Conservation (phyloP, 257 asterid species). For the Lantana camara region DNA sequence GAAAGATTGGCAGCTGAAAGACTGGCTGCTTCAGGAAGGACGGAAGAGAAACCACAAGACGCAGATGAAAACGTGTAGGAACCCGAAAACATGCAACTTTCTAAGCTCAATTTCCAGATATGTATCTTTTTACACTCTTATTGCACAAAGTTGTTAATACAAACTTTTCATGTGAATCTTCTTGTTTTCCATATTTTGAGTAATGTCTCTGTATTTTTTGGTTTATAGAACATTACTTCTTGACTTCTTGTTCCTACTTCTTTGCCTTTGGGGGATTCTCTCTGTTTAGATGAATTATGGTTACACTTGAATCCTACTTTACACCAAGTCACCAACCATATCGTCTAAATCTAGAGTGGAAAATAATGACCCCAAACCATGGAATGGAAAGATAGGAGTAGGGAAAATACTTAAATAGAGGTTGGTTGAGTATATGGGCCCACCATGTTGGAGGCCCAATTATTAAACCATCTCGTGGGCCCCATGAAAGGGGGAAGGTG, state of each 20-base stretch:
- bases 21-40: constrained; percentile 54
- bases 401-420: background rate
- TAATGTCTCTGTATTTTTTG: background rate
- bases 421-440: constrained; percentile 23
- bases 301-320: background rate
- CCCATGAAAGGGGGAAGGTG: constrained; percentile 22
- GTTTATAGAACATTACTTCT: background rate
- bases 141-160: constrained; percentile 33
- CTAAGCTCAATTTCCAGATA: constrained; percentile 31
- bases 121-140: constrained; percentile 30
- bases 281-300: background rate
- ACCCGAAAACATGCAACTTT: constrained; percentile 24
- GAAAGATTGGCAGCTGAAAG: constrained; percentile 87
- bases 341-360: background rate
- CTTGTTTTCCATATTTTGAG: constrained; percentile 22
- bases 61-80: constrained; percentile 66
- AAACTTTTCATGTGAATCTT: constrained; percentile 14
- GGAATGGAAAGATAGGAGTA: background rate
- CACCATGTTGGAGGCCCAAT: constrained; percentile 38
- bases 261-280: background rate
- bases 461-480: constrained; percentile 23
- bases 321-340: background rate
- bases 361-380: background rate
- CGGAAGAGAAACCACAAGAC: constrained; percentile 54
- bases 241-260: background rate